Percentiles rank a stretch among this genome's conserved stretches.
Evolutionary conservation across 371 early-diverging fungal species (phyloP).

Genomic region (Gilbertella persicaria): DNA sequence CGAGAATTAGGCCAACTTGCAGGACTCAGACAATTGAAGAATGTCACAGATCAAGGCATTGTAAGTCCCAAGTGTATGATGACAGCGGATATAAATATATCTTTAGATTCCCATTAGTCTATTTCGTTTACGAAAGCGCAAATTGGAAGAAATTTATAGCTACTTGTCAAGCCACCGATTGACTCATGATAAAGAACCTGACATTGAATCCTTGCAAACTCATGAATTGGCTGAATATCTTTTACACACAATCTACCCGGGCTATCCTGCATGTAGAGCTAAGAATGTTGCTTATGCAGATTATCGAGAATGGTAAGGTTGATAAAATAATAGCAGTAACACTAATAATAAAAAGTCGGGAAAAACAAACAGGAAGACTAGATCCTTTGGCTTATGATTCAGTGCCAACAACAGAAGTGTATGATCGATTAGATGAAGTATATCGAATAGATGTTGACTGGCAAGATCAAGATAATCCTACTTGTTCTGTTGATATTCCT

Average conservation of each 20-base stretch:
- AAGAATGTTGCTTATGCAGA: slow-evolving; percentile 25
- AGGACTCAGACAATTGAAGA: slow-evolving; percentile 15
- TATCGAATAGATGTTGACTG: slow-evolving; percentile 18
- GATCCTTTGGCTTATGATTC: slow-evolving; percentile 26
- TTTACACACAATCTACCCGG: slow-evolving; percentile 23
- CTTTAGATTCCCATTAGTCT: slow-evolving; percentile 20
- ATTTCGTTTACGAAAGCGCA: slow-evolving; percentile 26
- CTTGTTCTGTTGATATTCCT: slow-evolving; percentile 6
- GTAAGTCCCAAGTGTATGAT: too few relatives aligned
- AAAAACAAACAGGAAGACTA: slow-evolving; percentile 9
- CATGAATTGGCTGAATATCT: slow-evolving; percentile 26
- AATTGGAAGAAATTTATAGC: slow-evolving; percentile 16
- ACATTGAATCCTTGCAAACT: slow-evolving; percentile 15
- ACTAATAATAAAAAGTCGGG: slow-evolving; percentile 7
- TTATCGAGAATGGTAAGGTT: slow-evolving; percentile 24
- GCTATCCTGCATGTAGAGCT: slow-evolving; percentile 24
- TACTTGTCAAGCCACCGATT: slow-evolving; percentile 15
- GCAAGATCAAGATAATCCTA: slow-evolving; percentile 3
- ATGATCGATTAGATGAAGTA: slow-evolving; percentile 23
- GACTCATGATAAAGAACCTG: slow-evolving; percentile 16
- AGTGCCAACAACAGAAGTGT: slow-evolving; percentile 28
- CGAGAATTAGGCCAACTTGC: slow-evolving; percentile 17
- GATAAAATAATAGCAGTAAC: neutral
- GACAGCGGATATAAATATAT: too few relatives aligned
- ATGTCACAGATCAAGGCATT: slow-evolving; percentile 17